Conservation (phyloP, 2,329 filamentous ascomycete species). For the Elsinoe fawcettii region DNA sequence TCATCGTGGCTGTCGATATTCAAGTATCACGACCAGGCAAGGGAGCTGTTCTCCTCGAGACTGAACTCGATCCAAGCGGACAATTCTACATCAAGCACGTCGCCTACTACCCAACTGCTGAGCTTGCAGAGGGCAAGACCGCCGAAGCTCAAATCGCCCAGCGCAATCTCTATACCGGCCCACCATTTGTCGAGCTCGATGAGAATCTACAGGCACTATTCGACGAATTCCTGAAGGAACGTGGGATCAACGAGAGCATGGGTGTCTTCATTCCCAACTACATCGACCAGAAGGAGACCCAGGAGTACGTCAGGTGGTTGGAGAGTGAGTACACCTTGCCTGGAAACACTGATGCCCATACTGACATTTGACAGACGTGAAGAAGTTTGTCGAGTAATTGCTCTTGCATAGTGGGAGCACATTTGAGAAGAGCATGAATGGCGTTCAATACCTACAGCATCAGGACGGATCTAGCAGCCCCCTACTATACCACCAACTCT, state of each 20-base stretch:
- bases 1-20: slow-evolving; percentile 66
- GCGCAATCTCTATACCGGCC: slow-evolving; percentile 76
- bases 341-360: neutral
- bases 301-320: slow-evolving; percentile 89
- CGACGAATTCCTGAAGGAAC: slow-evolving; percentile 90
- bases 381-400: slow-evolving; percentile 64
- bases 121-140: slow-evolving; percentile 65
- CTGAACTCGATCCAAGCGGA: slow-evolving; percentile 69
- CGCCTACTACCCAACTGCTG: slow-evolving; percentile 73
- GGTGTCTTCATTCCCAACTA: slow-evolving; percentile 92
- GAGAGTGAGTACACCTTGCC: slow-evolving; percentile 44
- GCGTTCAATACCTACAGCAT: neutral
- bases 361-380: slow-evolving; percentile 53
- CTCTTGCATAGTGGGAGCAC: neutral
- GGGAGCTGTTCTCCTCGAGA: slow-evolving; percentile 80
- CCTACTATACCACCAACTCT: neutral
- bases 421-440: neutral
- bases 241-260: slow-evolving; percentile 78
- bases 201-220: slow-evolving; percentile 89
- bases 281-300: slow-evolving; percentile 97
- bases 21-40: slow-evolving; percentile 81
- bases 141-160: slow-evolving; percentile 64
- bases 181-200: slow-evolving; percentile 87
- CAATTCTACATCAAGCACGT: slow-evolving; percentile 83
- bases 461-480: neutral